Evolutionary conservation across 805 yeast genomes (phyloP), one percentile per base, ranked within the genome.

Genomic region (Ogataea ramenticola): DNA sequence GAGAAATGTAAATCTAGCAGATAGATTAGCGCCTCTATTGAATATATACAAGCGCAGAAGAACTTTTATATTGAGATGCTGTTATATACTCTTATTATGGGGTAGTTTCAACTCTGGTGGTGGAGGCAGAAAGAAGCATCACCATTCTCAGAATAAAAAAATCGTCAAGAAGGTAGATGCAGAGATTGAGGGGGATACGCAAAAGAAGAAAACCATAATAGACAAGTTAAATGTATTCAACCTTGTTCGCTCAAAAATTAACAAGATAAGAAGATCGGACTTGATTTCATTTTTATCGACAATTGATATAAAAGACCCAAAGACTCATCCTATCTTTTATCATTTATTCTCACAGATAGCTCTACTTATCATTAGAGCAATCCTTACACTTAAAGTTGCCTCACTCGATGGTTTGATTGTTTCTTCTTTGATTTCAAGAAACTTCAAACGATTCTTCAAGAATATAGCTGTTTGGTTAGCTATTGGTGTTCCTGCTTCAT

Each of bases 391-490:
- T 39, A 80, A 81, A 55, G 90, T 89, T 15, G 96, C 97, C 6
- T 77, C 82, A 12, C 69, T 90, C 46, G 97, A 90, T 61, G 97
- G 97, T 50, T 70, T 72, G 56, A 67, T 90, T 43, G 96, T 90
- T 4, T 86, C 96, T 0, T 78, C 86, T 1, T 71, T 90, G 52
- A 86, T 90, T 26, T 74, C 82, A 35, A 86, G 83, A 49, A 72
- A 74, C 41, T 83, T 88, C 48, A 68, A 72, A 39, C 71, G 70
- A 38, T 89, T 90, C 55, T 66, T 81, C 45, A 72, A 74, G 47
- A 72, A 83, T 26, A 62, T 89, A 44, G 68, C 75, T 2, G 70
- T 77, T 54, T 90, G 97, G 97, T 77, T 90, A 82, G 53, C 78
- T 15, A 69, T 90, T 14, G 96, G 96, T 11, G 60, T 88, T 10